Evolutionary conservation across 805 yeast species (phyloP).

Genomic region (Metschnikowia vanudenii): DNA sequence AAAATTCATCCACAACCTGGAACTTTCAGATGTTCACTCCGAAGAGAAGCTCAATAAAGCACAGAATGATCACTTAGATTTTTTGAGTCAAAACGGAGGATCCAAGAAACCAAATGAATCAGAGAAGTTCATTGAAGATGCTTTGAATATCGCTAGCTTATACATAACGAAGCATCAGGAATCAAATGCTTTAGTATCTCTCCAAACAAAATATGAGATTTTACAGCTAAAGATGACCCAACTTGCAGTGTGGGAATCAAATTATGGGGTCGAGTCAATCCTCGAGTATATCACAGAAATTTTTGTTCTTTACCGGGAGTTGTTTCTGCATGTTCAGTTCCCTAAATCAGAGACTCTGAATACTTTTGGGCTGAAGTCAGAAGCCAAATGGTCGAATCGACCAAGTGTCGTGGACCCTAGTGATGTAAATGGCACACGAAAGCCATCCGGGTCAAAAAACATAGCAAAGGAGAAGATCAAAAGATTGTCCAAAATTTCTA

Average conservation of each 20-base stretch:
- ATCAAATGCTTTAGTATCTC: constrained; percentile 24
- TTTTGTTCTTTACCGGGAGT: constrained; percentile 53
- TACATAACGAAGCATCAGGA: constrained; percentile 30
- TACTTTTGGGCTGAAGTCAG: constrained; percentile 7
- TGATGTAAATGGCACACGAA: constrained; percentile 7
- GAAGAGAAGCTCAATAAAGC: not conserved
- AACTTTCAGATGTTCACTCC: not conserved
- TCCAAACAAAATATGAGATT: constrained; percentile 45
- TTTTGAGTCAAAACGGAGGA: not conserved
- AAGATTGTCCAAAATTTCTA: constrained; percentile 17
- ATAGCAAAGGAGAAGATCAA: constrained; percentile 24
- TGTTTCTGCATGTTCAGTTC: constrained; percentile 39
- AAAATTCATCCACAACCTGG: constrained; percentile 16
- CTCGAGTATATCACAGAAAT: constrained; percentile 66
- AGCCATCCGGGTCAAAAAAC: constrained; percentile 4
- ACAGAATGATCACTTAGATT: not conserved
- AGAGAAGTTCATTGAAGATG: constrained; percentile 54
- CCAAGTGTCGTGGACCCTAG: constrained; percentile 41
- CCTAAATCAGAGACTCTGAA: constrained; percentile 12
- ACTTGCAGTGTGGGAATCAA: constrained; percentile 62
- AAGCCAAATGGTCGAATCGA: constrained; percentile 38
- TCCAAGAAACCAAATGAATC: not conserved
- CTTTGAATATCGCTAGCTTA: constrained; percentile 42
- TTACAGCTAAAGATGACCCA: constrained; percentile 74
- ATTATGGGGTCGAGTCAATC: constrained; percentile 55